Evolutionary conservation across 2,329 filamentous ascomycete genomes (phyloP).

Genomic region (Microsporum canis): DNA sequence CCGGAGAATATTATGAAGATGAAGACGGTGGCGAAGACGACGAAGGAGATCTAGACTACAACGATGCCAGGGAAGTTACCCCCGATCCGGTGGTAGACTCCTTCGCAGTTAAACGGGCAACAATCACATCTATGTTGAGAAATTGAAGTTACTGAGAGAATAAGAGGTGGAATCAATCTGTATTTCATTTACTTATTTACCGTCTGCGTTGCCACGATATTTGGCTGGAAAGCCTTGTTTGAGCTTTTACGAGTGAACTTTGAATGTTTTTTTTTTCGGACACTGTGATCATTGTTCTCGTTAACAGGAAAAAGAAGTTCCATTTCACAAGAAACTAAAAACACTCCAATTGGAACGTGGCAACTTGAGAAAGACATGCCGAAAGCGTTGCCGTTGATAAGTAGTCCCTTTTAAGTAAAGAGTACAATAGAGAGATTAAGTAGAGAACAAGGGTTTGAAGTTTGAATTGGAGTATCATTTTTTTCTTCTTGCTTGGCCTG

Average conservation of each 20-base stretch:
- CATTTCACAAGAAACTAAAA: neutral
- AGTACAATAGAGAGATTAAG: neutral
- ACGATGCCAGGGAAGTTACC: neutral
- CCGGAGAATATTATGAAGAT: neutral
- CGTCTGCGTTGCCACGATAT: neutral
- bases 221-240: neutral
- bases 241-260: neutral
- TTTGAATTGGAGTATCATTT: slow-evolving; percentile 2
- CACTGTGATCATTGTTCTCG: neutral
- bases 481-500: slow-evolving; percentile 1
- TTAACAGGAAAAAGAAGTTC: neutral
- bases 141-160: neutral
- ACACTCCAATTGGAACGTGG: neutral
- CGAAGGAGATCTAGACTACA: neutral
- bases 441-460: neutral
- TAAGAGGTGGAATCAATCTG: neutral
- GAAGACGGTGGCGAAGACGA: neutral
- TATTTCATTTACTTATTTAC: neutral
- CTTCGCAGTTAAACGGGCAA: neutral
- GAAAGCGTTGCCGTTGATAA: neutral
- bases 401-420: neutral
- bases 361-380: neutral
- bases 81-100: neutral
- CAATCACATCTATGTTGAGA: neutral
- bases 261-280: neutral